Evolutionary conservation across 2,329 filamentous ascomycete genomes (phyloP), one percentile per base, ranked within the genome.

Genomic region (Lachnellula hyalina): DNA sequence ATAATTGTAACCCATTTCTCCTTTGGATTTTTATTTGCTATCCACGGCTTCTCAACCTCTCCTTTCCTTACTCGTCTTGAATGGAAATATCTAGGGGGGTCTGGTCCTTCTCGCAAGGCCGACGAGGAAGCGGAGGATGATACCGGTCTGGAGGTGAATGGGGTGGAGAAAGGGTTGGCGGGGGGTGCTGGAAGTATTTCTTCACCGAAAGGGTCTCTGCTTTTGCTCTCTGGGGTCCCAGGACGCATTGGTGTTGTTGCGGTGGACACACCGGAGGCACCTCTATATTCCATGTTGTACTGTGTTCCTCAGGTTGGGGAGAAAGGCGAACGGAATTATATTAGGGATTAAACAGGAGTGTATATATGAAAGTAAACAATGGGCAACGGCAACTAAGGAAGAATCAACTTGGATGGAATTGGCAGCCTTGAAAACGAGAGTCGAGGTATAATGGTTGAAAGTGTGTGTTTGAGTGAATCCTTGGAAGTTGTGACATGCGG

Each of bases 1-100:
- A 95, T 80, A 59, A 93, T 90, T 2, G 86, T 91, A 8, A 90
- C 84, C 89, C 89, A 94, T 74, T 90, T 94, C 77, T 93, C 87
- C 69, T 84, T 87, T 12, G 86, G 85, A 61, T 92, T 86, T 54
- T 77, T 83, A 67, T 84, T 85, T n/a, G 80, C 72, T 40, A 87
- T 72, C 90, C 90, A 94, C 12, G 89, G 87, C 73, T 89, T 86
- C 68, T 90, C 85, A 3, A 89, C 71, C 48, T 89, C 82, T 42
- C 82, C 87, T 68, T 90, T 89, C 68, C 78, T 81, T 35, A 93
- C 80, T 57, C 87, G 58, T 55, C 67, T 58, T 15, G 66, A 68
- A 54, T 69, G 66, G 49, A 68, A 68, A 56, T 67, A 68, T 62
- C 61, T 56, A 28, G 61, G 53, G 40, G 62, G 57, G 23, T 47